Evolutionary conservation across 2,329 filamentous ascomycete species (phyloP).

Genomic region (Rasamsonia emersonii): DNA sequence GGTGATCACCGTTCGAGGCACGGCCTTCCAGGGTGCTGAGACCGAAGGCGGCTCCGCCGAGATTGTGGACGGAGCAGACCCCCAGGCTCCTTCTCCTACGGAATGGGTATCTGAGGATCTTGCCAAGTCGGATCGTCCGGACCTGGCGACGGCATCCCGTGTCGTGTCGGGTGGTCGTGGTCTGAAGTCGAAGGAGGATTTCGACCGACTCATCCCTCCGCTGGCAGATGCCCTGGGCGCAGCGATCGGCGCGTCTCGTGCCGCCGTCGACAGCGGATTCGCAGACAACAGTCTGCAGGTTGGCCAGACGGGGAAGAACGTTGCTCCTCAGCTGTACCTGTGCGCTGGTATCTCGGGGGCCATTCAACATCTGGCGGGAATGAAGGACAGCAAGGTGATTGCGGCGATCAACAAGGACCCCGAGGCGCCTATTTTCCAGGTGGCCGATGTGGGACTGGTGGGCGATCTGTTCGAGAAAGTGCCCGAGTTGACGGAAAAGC

Average conservation of each 20-base stretch:
- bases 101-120: conserved; percentile 95
- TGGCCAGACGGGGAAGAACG: conserved; percentile 97
- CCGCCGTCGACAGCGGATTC: conserved; percentile 93
- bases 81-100: conserved; percentile 62
- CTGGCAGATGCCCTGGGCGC: conserved; percentile 87
- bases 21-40: conserved; percentile 72
- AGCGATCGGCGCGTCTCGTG: conserved; percentile 90
- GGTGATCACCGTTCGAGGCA: conserved; percentile 85
- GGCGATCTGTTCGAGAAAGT: conserved; percentile 94
- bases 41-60: conserved; percentile 64
- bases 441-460: conserved; percentile 91
- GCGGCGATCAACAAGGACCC: conserved; percentile 97
- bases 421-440: conserved; percentile 96
- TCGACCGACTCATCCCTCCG: conserved; percentile 84
- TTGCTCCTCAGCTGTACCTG: conserved; percentile 90
- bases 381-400: conserved; percentile 99
- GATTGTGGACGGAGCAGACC: conserved; percentile 74
- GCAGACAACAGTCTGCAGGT: conserved; percentile 98
- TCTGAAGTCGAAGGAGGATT: conserved; percentile 96
- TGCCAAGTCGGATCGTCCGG: conserved; percentile 85
- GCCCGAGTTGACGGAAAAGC: conserved; percentile 90
- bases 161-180: conserved; percentile 93
- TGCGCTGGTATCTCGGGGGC: conserved; percentile 94
- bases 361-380: conserved; percentile 95
- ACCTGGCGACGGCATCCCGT: conserved; percentile 77